Base-by-base conservation (phyloP, 2,329 filamentous ascomycete genomes). In the Fusarium sarcochroum region DNA sequence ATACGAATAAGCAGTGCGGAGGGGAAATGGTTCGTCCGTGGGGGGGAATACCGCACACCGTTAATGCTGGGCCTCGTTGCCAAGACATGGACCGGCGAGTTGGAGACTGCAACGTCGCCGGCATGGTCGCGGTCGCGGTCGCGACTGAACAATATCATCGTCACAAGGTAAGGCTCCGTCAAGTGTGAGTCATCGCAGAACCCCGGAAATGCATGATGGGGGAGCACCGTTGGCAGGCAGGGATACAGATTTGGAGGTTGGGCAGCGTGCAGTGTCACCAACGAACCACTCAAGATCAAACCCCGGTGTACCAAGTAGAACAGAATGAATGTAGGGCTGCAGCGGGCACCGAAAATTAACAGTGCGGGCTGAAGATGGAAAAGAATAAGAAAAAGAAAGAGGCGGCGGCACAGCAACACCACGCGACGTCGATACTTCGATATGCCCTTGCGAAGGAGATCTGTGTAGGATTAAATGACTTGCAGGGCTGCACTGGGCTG, bases 161-260 rank as follows among this genome's bases (percentile, higher is more conserved):
- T 65, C 63, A 68, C 57, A 55, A 52, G 56, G 42, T 53, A 55
- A 52, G 56, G 42, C 23, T 44, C 41, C 21, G 59, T 30, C 27
- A 13, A 54, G 66, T 59, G 69, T 73, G 71, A 73, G 67, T 73
- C 71, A 73, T 69, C 42, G 59, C 34, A 54, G 58, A 61, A 54
- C 68, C 65, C 66, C 27, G 27, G 32, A 25, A 38, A 38, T 38
- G 47, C 18, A 44, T 44, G 34, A 50, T 47, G 48, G 34, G 25
- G n/a, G 40, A 60, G 15, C 44, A 53, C 58, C 42, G 51, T 46
- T 71, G 63, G 60, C 63, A 68, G 63, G 55, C 66, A 74, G 72
- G 72, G 72, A 70, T 74, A 48, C 54, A 51, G 63, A 74, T 65
- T 65, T 68, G 59, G 53, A 64, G 41, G 50, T 51, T 45, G 42